These are phyloP conservation scores for Citrullus amarus DNA, from an alignment of 306 rosid species.

Conservation along the genomic window DNA sequence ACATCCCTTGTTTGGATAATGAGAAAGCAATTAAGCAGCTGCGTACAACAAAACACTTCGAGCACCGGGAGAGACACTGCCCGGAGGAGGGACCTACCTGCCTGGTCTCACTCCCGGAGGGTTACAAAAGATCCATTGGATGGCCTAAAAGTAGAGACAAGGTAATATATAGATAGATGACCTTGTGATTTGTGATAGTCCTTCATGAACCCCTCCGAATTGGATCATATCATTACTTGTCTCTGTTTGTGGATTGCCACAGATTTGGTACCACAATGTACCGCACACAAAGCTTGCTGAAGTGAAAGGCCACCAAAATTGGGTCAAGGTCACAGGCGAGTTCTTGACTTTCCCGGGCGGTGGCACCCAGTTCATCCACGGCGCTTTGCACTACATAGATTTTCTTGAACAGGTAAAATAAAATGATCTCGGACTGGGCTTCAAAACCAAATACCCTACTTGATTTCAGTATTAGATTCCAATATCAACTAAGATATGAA, in stretches of 20 bases:
- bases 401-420: conserved; percentile 50
- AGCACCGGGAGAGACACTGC: conserved; percentile 90
- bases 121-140: conserved; percentile 40
- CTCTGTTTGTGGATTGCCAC: not conserved
- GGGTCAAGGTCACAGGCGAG: conserved; percentile 89
- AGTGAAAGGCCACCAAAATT: conserved; percentile 93
- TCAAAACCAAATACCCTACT: not conserved
- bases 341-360: conserved; percentile 90
- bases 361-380: conserved; percentile 88
- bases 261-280: conserved; percentile 83
- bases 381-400: conserved; percentile 86
- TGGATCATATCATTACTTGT: not conserved
- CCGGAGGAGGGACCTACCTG: conserved; percentile 76
- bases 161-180: conserved; percentile 20
- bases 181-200: not conserved
- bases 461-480: not conserved
- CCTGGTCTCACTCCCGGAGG: conserved; percentile 49
- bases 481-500: not conserved
- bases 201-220: not conserved
- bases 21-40: conserved; percentile 46
- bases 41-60: conserved; percentile 41
- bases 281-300: conserved; percentile 64
- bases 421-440: not conserved
- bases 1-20: conserved; percentile 88
- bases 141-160: conserved; percentile 84